Percentiles rank a stretch among this genome's conserved stretches.
These are phyloP conservation scores for Cystobasidium pallidum DNA, from an alignment of 1,284 basidiomycete genomes.

Conservation along the genomic window DNA sequence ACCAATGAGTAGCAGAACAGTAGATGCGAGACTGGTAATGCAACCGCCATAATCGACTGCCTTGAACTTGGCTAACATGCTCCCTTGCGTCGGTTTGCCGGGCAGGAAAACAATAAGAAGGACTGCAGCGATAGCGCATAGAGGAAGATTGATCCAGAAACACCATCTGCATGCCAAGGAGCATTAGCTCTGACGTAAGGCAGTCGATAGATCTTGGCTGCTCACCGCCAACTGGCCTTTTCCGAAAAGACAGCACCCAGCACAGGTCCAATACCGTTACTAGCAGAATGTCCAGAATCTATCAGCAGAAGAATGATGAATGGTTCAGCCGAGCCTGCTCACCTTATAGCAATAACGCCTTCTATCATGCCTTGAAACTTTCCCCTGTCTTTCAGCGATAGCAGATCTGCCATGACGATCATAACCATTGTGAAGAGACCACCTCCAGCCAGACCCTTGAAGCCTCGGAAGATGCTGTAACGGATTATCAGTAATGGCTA, in stretches of 20 bases:
- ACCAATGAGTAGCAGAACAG: conserved; percentile 67
- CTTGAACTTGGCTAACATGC: conserved; percentile 62
- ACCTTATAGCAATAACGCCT: conserved; percentile 34
- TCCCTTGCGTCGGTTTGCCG: conserved; percentile 27
- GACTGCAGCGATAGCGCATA: conserved; percentile 21
- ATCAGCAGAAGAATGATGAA: conserved; percentile 27
- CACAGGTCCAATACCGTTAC: conserved; percentile 57
- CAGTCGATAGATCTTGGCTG: not conserved
- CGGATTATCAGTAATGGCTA: too few relatives aligned
- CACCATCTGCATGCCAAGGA: conserved; percentile 50
- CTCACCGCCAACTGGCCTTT: conserved; percentile 64
- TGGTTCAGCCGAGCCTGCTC: not conserved
- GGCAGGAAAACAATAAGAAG: conserved; percentile 30
- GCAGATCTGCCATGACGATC: conserved; percentile 65
- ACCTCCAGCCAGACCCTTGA: conserved; percentile 70
- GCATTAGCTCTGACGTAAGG: not conserved
- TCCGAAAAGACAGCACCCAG: conserved; percentile 59
- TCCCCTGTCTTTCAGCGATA: conserved; percentile 64
- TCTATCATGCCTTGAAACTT: conserved; percentile 57
- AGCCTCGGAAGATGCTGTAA: conserved; percentile 63
- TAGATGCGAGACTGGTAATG: conserved; percentile 65
- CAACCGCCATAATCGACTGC: conserved; percentile 70
- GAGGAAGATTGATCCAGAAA: conserved; percentile 46
- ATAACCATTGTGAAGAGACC: conserved; percentile 69
- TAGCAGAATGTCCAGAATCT: conserved; percentile 52